Conservation (phyloP, 495 filamentous ascomycete genomes). For the Hapsidospora chrysogenum region DNA sequence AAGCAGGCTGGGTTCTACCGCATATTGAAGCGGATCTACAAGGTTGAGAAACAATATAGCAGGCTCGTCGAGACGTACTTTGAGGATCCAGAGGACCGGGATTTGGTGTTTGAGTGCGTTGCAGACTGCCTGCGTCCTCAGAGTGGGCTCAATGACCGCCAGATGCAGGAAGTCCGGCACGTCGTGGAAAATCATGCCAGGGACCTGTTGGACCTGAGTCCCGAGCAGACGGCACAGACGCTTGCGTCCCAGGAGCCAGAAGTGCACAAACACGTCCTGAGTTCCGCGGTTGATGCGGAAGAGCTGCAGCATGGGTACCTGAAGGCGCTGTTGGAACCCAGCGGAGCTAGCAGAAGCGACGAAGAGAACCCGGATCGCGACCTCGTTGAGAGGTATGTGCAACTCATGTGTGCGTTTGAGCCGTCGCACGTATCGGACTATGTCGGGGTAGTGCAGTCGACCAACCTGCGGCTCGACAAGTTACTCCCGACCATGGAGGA, state of each 20-base stretch:
- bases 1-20: constrained; percentile 73
- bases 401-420: constrained; percentile 75
- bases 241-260: constrained; percentile 50
- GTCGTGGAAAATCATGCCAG: constrained; percentile 52
- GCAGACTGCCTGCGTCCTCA: constrained; percentile 62
- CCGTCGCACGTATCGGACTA: constrained; percentile 71
- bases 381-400: constrained; percentile 76
- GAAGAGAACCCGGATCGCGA: constrained; percentile 17
- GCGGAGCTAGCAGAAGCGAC: constrained; percentile 22
- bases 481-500: constrained; percentile 77
- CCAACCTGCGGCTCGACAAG: constrained; percentile 64
- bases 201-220: constrained; percentile 54
- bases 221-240: constrained; percentile 47
- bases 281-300: constrained; percentile 43
- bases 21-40: constrained; percentile 83
- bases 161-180: constrained; percentile 54
- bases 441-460: constrained; percentile 59
- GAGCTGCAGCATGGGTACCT: constrained; percentile 64
- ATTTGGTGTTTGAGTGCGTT: constrained; percentile 61
- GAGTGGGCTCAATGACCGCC: constrained; percentile 52
- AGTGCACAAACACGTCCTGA: constrained; percentile 53
- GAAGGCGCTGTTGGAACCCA: constrained; percentile 59
- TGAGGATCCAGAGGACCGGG: constrained; percentile 61
- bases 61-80: constrained; percentile 70
- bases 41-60: constrained; percentile 61